Base-by-base conservation (phyloP, 768 basidiomycete genomes). In the Chlorophyllum brunneum region DNA sequence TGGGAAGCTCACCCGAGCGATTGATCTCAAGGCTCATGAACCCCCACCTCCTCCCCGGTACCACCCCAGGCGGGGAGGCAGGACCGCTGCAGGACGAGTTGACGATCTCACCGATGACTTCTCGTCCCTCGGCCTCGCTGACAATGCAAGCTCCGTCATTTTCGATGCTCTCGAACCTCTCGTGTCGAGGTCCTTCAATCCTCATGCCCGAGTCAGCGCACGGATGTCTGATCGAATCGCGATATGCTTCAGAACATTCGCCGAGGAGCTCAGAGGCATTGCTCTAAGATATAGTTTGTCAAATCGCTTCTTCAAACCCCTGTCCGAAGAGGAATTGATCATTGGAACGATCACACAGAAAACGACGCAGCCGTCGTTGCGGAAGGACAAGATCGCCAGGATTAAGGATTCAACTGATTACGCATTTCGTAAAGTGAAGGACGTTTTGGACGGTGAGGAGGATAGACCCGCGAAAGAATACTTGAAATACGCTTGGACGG, bases 261-360 rank as follows among this genome's bases (percentile, higher is more conserved):
- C 66, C 15, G 68, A 67, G 2, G 72, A 79, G 41, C 59, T 87
- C 30, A 70, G 68, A 24, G 65, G 62, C 5, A 75, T 82, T 11
- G 82, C 80, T 52, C 59, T 66, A 13, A 61, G 67, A 8, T 68
- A 78, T 60, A 73, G 74, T 1, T 65, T 83, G 0, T 77, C 75
- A 2, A 67, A 70, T 48, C 56, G 61, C 15, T 69, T 67, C 22
- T 65, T 60, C 2, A 67, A 69, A 1, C 67, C 69, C 34, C 65
- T 85, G 1, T 76, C 75, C 9, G 83, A 86, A 58, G 82, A 80
- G 59, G 86, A 86, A 60, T 80, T 77, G 0, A 65, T 83, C 2
- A 63, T 86, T 20, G 85, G 86, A 0, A 85, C 84, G 0, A 86
- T 86, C 49, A 67, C 78, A 0, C 81, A 82, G 13, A 82, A 82